Percentiles rank a stretch among this genome's conserved stretches.
Evolutionary conservation across 192 early-diverging fungal species (phyloP).

Genomic region (Umbelopsis vinacea): DNA sequence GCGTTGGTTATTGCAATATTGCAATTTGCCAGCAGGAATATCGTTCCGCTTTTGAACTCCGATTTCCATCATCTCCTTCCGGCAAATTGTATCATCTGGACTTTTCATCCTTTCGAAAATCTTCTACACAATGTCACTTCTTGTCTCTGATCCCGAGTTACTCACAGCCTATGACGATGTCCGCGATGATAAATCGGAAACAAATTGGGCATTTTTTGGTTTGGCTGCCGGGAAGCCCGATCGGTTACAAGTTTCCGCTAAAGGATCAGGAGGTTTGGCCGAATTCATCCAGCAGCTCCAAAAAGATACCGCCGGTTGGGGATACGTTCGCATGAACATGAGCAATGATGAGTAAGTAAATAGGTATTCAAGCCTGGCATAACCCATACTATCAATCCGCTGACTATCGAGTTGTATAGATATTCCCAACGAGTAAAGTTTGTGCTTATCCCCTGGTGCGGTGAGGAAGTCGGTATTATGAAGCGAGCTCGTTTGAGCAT

Average conservation of each 20-base stretch:
- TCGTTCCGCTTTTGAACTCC: no score
- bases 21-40: no score
- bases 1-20: no score
- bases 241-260: conserved; percentile 40
- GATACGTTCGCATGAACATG: conserved; percentile 67
- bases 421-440: conserved; percentile 68
- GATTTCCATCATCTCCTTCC: background rate
- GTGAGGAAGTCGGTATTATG: conserved; percentile 72
- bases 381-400: background rate
- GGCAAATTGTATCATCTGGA: conserved; percentile 7
- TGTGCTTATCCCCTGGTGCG: conserved; percentile 71
- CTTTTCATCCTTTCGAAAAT: background rate
- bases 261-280: conserved; percentile 58
- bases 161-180: conserved; percentile 55
- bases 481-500: conserved; percentile 77
- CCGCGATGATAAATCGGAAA: conserved; percentile 58
- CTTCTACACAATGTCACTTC: conserved; percentile 32
- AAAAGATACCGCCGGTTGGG: conserved; percentile 74
- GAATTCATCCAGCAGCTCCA: conserved; percentile 67
- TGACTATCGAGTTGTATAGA: conserved; percentile 34
- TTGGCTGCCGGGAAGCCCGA: conserved; percentile 46
- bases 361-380: no score
- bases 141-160: conserved; percentile 47
- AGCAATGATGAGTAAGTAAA: conserved; percentile 54
- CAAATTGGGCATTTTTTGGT: conserved; percentile 54